Conservation (phyloP, 768 basidiomycete genomes). For the Termitomyces eurrhizus region DNA sequence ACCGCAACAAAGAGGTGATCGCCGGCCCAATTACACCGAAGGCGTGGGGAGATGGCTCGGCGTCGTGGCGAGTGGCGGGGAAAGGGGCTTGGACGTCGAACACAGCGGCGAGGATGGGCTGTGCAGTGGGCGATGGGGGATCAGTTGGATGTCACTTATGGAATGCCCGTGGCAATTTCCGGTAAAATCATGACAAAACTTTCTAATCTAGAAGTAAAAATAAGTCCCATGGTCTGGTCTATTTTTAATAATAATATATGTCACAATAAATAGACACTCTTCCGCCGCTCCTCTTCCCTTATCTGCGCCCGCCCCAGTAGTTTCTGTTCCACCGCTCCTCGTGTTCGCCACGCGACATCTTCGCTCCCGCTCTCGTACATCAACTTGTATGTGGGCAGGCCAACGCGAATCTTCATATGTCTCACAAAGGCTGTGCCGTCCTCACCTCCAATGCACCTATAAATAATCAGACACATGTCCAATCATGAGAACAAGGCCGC, state of each 20-base stretch:
- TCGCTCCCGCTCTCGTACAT: conserved; percentile 67
- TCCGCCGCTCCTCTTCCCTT: conserved; percentile 54
- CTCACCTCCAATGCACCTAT: conserved; percentile 45
- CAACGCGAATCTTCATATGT: conserved; percentile 51
- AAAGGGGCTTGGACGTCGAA: conserved; percentile 12
- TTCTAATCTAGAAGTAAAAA: conserved; percentile 15
- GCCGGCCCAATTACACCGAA: neutral
- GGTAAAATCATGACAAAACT: conserved; percentile 6
- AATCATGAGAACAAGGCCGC: conserved; percentile 22
- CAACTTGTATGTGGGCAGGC: conserved; percentile 60
- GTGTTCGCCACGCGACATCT: conserved; percentile 43
- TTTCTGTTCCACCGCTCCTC: conserved; percentile 31
- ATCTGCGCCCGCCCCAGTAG: conserved; percentile 32
- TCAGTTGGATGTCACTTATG: conserved; percentile 9
- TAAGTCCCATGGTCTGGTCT: neutral
- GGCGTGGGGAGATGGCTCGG: conserved; percentile 9
- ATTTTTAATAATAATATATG: neutral
- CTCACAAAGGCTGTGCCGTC: conserved; percentile 39
- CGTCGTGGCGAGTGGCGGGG: conserved; percentile 20
- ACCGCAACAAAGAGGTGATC: neutral
- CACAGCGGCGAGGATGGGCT: conserved; percentile 16
- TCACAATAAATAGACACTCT: conserved; percentile 26
- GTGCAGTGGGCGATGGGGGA: conserved; percentile 9
- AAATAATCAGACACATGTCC: conserved; percentile 33
- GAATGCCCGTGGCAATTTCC: conserved; percentile 14